A percentile compares a stretch with the other conserved stretches of the same genome.
Evolutionary conservation across 495 filamentous ascomycete species (phyloP).

Genomic region (Evernia prunastri): DNA sequence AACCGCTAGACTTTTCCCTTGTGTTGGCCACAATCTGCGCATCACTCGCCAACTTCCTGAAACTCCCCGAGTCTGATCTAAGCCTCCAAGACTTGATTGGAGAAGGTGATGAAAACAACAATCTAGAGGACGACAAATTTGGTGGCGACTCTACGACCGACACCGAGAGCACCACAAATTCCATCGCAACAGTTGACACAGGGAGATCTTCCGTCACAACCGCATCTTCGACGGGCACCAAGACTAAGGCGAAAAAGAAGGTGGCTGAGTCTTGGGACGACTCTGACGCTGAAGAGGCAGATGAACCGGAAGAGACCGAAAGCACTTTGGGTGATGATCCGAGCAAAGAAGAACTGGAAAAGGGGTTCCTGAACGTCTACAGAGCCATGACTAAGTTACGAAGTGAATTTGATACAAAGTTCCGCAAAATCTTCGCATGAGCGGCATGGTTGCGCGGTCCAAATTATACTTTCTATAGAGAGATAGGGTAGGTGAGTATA

Average conservation of each 20-base stretch:
- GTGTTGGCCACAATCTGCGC: slow-evolving; percentile 59
- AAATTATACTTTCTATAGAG: not conserved
- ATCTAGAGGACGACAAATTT: slow-evolving; percentile 30
- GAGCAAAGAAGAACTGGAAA: slow-evolving; percentile 34
- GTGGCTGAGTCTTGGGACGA: slow-evolving; percentile 39
- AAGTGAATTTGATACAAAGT: slow-evolving; percentile 59
- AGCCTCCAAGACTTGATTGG: slow-evolving; percentile 34
- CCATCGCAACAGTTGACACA: slow-evolving; percentile 17
- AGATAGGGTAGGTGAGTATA: not conserved
- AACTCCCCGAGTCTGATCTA: slow-evolving; percentile 37
- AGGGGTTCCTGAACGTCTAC: slow-evolving; percentile 51
- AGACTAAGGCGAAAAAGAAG: slow-evolving; percentile 33
- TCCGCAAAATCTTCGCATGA: slow-evolving; percentile 49
- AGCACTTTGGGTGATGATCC: slow-evolving; percentile 24
- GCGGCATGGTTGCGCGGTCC: not conserved
- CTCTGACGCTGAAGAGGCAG: slow-evolving; percentile 25
- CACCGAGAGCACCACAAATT: slow-evolving; percentile 15
- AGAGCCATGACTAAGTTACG: slow-evolving; percentile 50
- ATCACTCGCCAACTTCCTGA: slow-evolving; percentile 48
- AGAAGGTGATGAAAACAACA: slow-evolving; percentile 29
- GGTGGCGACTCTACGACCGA: slow-evolving; percentile 23
- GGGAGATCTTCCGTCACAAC: slow-evolving; percentile 16
- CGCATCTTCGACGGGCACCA: not conserved
- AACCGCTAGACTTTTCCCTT: slow-evolving; percentile 56
- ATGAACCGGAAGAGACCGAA: slow-evolving; percentile 27